Evolutionary conservation across 768 basidiomycete genomes (phyloP).

Genomic region (Termitomyces heimii): DNA sequence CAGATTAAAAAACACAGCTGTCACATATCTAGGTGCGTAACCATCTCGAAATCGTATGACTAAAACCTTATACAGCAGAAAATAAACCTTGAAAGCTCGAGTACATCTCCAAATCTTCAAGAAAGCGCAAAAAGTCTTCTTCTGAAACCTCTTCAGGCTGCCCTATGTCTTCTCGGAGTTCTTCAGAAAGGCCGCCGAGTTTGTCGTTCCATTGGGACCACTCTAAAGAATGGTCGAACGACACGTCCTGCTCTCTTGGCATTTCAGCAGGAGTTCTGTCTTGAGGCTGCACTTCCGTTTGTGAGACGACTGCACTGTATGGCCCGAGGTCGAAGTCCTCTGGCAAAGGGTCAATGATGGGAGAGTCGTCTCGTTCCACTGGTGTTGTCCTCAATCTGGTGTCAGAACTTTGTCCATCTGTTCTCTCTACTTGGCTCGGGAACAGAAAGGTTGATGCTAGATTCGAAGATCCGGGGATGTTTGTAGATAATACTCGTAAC

Average conservation of each 20-base stretch:
- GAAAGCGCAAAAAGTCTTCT: background rate
- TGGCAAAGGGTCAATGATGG: background rate
- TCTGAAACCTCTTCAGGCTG: background rate
- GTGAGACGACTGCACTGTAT: background rate
- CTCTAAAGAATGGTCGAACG: background rate
- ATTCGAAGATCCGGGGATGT: background rate
- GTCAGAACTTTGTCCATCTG: background rate
- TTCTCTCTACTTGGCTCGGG: background rate
- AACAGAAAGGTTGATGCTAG: background rate
- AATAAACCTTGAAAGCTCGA: background rate
- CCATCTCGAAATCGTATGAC: background rate
- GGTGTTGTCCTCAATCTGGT: background rate
- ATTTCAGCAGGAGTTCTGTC: background rate
- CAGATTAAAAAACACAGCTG: background rate
- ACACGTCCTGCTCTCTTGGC: background rate
- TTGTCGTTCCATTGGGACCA: background rate
- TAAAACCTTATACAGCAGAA: background rate
- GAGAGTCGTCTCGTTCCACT: background rate
- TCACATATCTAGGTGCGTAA: background rate
- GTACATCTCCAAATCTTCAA: background rate
- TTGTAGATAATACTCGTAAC: background rate
- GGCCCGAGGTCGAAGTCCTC: background rate
- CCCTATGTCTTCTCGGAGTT: background rate
- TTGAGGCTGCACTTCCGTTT: background rate
- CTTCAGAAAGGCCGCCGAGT: background rate